Conservation (phyloP, 176 grass and related monocot species). For the Puya raimondii region DNA sequence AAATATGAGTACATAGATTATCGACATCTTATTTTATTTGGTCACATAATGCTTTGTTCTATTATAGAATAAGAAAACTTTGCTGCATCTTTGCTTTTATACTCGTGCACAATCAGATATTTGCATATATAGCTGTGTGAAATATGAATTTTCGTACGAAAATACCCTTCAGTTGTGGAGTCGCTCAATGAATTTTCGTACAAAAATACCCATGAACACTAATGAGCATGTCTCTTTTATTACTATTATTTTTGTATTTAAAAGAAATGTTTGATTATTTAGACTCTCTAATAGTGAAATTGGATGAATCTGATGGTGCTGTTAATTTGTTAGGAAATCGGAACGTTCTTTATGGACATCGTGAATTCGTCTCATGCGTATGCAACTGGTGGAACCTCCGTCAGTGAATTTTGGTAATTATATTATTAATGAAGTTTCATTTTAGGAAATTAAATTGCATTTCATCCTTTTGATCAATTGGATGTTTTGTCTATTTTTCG, state of each 20-base stretch:
- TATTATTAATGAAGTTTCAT: neutral
- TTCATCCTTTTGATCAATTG: conserved; percentile 3
- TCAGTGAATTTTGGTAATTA: conserved; percentile 86
- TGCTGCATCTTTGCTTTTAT: too few species aligned
- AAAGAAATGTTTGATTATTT: neutral
- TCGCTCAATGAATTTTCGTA: too few species aligned
- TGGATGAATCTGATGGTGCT: neutral
- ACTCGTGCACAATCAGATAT: too few species aligned
- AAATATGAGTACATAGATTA: neutral
- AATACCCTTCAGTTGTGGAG: too few species aligned
- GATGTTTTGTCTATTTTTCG: neutral
- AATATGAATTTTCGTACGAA: too few species aligned
- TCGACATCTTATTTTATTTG: neutral
- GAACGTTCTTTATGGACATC: conserved; percentile 64
- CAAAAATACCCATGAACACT: too few species aligned
- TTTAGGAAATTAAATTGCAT: neutral
- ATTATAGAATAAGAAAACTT: neutral
- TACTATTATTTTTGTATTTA: neutral
- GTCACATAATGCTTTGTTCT: neutral
- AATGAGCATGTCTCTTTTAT: too few species aligned
- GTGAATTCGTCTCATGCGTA: conserved; percentile 91
- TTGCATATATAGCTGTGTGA: too few species aligned
- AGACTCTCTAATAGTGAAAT: neutral
- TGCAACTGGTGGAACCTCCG: conserved; percentile 79
- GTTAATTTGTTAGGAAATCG: conserved; percentile 52